Conservation (phyloP, 2,329 filamentous ascomycete species). For the Waltergamsia citrina region DNA sequence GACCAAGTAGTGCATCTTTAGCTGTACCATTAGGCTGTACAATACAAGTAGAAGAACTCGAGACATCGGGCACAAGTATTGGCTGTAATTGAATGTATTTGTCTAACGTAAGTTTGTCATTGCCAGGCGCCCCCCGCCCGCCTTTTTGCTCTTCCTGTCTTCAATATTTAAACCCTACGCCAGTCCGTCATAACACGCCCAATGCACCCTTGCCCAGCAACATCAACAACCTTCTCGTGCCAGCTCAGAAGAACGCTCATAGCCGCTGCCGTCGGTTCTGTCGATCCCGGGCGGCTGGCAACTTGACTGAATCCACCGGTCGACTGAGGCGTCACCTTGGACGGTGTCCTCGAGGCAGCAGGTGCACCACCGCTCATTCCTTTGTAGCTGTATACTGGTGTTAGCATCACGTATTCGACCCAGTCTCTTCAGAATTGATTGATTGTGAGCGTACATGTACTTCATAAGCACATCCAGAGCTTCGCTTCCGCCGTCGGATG, state of each 20-base stretch:
- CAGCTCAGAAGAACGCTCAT: constrained; percentile 98
- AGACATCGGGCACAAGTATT: too few species aligned
- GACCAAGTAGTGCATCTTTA: constrained; percentile 2
- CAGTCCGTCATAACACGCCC: constrained; percentile 94
- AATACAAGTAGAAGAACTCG: constrained; percentile 4
- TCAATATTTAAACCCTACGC: constrained; percentile 54
- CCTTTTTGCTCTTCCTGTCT: too few species aligned
- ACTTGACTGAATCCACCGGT: constrained; percentile 82
- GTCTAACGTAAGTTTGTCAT: constrained; percentile 5
- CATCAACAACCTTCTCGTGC: constrained; percentile 97
- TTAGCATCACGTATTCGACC: too few species aligned
- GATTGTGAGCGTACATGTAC: constrained; percentile 58
- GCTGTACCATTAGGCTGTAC: background rate
- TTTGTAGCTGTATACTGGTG: constrained; percentile 57
- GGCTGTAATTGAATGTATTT: constrained; percentile 3
- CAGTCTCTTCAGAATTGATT: too few species aligned
- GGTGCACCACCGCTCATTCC: constrained; percentile 58
- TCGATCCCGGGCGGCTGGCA: constrained; percentile 39
- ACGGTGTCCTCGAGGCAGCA: constrained; percentile 26
- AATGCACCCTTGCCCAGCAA: constrained; percentile 85
- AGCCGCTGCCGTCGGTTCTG: constrained; percentile 67
- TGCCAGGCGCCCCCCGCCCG: too few species aligned
- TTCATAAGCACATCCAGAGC: constrained; percentile 92
- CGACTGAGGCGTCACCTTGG: constrained; percentile 57
- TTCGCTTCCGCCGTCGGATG: constrained; percentile 70